Evolutionary conservation across 208 protist species (phyloP).

Genomic region (Entamoeba invadens): DNA sequence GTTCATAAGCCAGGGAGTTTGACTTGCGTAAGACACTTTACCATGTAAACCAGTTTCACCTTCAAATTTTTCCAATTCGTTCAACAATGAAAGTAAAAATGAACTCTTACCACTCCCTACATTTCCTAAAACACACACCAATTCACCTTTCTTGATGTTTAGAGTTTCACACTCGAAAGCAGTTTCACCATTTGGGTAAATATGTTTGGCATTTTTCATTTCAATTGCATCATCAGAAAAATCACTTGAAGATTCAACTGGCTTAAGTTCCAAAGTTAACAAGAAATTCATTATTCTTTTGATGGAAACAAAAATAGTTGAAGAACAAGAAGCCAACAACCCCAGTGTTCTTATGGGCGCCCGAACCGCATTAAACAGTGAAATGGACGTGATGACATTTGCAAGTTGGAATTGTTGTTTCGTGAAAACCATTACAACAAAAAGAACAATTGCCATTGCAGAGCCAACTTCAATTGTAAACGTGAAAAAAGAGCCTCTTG

Average conservation of each 20-base stretch:
- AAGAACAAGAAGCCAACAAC: slow-evolving; percentile 1
- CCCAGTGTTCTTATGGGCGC: not conserved
- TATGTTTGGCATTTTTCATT: not conserved
- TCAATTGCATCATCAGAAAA: not conserved
- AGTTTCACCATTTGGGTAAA: not conserved
- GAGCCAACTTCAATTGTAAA: not conserved
- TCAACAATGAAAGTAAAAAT: not conserved
- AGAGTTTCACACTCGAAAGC: not conserved
- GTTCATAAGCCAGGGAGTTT: slow-evolving; percentile 69
- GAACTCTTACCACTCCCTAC: slow-evolving; percentile 3
- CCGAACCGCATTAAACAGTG: not conserved
- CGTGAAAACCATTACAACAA: not conserved
- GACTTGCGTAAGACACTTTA: slow-evolving; percentile 58
- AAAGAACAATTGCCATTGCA: slow-evolving; percentile 1
- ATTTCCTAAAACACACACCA: not conserved
- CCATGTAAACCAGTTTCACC: slow-evolving; percentile 12
- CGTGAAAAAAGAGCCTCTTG: not conserved
- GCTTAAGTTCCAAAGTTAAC: not conserved
- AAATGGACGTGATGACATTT: not conserved
- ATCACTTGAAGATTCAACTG: not conserved
- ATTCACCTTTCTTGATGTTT: not conserved
- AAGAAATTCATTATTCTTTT: not conserved
- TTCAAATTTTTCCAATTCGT: not conserved
- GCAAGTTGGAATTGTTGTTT: not conserved
- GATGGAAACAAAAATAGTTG: not conserved